These are phyloP conservation scores for Xylaria sp. DNA, from an alignment of 2,329 filamentous ascomycete species.

Conservation along the genomic window DNA sequence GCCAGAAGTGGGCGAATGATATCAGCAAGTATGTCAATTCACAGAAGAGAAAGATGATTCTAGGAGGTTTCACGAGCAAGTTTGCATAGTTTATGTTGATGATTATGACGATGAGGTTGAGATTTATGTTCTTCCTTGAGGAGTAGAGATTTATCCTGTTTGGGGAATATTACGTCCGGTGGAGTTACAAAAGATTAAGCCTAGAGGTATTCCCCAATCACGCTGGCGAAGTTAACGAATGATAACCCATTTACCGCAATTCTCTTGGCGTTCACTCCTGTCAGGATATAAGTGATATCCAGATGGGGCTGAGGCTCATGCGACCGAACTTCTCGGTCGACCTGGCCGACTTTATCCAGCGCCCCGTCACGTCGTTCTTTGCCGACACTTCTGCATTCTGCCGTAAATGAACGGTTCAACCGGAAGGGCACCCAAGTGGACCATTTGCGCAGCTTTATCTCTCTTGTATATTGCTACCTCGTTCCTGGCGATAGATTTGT, in stretches of 20 bases:
- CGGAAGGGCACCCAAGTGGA: slow-evolving; percentile 13
- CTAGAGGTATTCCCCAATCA: slow-evolving; percentile 16
- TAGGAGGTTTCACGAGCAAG: slow-evolving; percentile 69
- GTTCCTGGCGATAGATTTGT: slow-evolving; percentile 3
- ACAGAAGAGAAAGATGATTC: slow-evolving; percentile 83
- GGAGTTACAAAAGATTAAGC: slow-evolving; percentile 13
- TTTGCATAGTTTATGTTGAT: slow-evolving; percentile 41
- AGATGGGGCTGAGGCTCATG: slow-evolving; percentile 5
- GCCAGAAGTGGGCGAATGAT: slow-evolving; percentile 82
- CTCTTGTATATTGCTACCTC: slow-evolving; percentile 9
- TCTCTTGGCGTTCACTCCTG: too few species aligned
- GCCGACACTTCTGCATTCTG: slow-evolving; percentile 25
- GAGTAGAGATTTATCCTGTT: background rate
- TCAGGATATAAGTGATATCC: too few species aligned
- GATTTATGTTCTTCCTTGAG: background rate
- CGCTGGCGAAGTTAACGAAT: slow-evolving; percentile 11
- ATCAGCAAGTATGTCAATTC: slow-evolving; percentile 83
- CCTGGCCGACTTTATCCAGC: slow-evolving; percentile 16
- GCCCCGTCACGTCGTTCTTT: background rate
- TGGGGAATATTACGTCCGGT: background rate
- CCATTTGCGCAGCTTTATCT: slow-evolving; percentile 4
- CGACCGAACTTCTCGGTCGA: background rate
- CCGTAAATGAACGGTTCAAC: slow-evolving; percentile 27
- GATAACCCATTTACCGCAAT: background rate
- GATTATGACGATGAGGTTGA: background rate